A percentile compares a stretch with the other conserved stretches of the same genome.
Conservation (phyloP, 1,284 basidiomycete genomes). For the Wolfiporia cocos region DNA sequence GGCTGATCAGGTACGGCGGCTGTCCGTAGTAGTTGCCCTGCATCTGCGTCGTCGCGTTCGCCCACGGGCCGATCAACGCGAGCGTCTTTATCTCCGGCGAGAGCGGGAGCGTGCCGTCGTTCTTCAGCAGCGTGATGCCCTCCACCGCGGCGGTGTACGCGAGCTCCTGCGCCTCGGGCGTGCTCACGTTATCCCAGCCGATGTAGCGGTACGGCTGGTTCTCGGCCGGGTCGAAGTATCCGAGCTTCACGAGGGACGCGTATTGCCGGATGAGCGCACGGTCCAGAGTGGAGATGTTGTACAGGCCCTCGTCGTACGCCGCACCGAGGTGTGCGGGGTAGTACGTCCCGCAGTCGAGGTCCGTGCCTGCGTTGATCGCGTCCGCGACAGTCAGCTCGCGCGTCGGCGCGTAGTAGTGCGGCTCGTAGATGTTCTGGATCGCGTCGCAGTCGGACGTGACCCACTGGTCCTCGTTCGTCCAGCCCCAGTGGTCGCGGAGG, state of each 20-base stretch:
- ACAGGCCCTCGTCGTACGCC: slow-evolving; percentile 41
- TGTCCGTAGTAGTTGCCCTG: slow-evolving; percentile 51
- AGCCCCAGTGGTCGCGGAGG: slow-evolving; percentile 45
- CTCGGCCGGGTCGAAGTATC: slow-evolving; percentile 47
- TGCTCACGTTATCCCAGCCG: slow-evolving; percentile 41
- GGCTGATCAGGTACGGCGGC: slow-evolving; percentile 49
- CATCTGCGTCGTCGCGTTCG: slow-evolving; percentile 47
- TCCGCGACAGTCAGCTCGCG: slow-evolving; percentile 41
- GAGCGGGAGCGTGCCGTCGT: slow-evolving; percentile 48
- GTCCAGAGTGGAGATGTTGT: slow-evolving; percentile 37
- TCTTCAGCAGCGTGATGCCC: slow-evolving; percentile 50
- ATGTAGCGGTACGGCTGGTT: slow-evolving; percentile 45
- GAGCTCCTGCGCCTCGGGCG: slow-evolving; percentile 38
- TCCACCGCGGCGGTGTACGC: slow-evolving; percentile 45
- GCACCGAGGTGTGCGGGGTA: slow-evolving; percentile 38
- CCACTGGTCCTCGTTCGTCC: slow-evolving; percentile 41
- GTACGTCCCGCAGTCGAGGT: slow-evolving; percentile 47
- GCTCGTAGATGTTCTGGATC: slow-evolving; percentile 39
- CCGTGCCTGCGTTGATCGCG: slow-evolving; percentile 47
- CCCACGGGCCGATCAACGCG: slow-evolving; percentile 50
- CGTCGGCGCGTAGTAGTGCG: slow-evolving; percentile 40
- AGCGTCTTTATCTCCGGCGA: slow-evolving; percentile 34
- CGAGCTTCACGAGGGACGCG: slow-evolving; percentile 47
- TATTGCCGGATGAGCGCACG: slow-evolving; percentile 40
- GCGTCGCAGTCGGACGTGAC: slow-evolving; percentile 40